phyloP scores from a whole-genome alignment of 2,329 filamentous ascomycete species.

The Dendryphion nanum region DNA sequence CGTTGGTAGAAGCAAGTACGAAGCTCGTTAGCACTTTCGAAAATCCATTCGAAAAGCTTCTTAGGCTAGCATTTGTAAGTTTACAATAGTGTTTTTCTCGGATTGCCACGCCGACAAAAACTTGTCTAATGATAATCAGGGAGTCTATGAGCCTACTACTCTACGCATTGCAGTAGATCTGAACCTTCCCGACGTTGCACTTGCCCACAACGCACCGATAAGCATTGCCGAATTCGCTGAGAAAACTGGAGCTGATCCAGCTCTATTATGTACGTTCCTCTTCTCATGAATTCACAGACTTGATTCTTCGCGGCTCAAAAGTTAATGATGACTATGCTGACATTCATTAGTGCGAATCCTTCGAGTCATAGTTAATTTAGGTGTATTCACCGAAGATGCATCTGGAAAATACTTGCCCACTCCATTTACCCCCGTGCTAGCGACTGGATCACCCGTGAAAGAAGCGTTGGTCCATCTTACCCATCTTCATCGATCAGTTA shows the following conservation, averaged over 20 bases:
- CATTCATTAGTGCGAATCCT: background rate
- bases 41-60: slow-evolving; percentile 1
- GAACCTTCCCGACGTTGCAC: slow-evolving; percentile 12
- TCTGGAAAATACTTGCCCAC: background rate
- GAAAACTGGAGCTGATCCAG: background rate
- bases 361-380: background rate
- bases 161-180: slow-evolving; percentile 13
- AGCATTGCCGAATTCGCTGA: background rate
- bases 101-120: too few relatives aligned
- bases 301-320: too few relatives aligned
- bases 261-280: background rate
- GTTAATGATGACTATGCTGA: background rate
- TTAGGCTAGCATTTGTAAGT: background rate
- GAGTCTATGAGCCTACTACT: background rate
- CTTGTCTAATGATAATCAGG: background rate
- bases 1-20: background rate
- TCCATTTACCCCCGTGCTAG: background rate
- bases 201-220: background rate
- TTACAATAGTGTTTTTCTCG: too few relatives aligned
- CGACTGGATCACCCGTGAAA: background rate
- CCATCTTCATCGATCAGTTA: background rate
- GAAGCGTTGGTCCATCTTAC: background rate
- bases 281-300: background rate
- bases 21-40: background rate
- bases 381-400: background rate